Percentiles rank a stretch among this genome's conserved stretches.
Evolutionary conservation across 805 yeast genomes (phyloP).

Genomic region (Diddensiella transvaalensis): DNA sequence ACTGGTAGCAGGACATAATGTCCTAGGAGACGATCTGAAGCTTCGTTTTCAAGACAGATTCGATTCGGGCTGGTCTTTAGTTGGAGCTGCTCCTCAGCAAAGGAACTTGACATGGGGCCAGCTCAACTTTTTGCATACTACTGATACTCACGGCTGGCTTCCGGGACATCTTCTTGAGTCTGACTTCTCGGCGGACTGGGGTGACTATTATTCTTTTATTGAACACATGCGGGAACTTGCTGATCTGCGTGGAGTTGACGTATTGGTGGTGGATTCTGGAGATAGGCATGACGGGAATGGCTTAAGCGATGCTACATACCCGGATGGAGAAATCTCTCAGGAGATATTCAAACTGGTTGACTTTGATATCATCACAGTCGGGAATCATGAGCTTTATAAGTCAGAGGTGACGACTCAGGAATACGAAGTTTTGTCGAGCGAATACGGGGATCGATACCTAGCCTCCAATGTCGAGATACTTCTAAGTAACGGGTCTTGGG

Average conservation of each 20-base stretch:
- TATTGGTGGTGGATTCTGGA: slow-evolving; percentile 80
- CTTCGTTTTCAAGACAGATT: too few relatives aligned
- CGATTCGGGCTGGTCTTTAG: too few relatives aligned
- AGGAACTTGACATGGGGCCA: slow-evolving; percentile 66
- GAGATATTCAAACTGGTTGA: slow-evolving; percentile 58
- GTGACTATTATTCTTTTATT: slow-evolving; percentile 75
- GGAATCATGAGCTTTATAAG: slow-evolving; percentile 85
- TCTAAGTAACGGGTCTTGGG: slow-evolving; percentile 39
- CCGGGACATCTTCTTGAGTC: slow-evolving; percentile 82
- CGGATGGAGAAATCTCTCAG: slow-evolving; percentile 65
- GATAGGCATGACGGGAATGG: slow-evolving; percentile 97
- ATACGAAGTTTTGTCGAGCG: slow-evolving; percentile 53
- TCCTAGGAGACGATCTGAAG: too few relatives aligned
- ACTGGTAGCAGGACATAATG: neutral
- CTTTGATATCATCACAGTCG: slow-evolving; percentile 77
- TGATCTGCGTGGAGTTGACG: slow-evolving; percentile 49
- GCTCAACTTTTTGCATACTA: slow-evolving; percentile 84
- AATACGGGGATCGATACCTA: slow-evolving; percentile 59
- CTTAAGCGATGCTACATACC: slow-evolving; percentile 68
- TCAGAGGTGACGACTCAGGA: slow-evolving; percentile 65
- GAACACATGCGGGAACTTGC: slow-evolving; percentile 47
- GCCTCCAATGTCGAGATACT: slow-evolving; percentile 38
- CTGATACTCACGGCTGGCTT: slow-evolving; percentile 96
- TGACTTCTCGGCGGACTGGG: slow-evolving; percentile 85
- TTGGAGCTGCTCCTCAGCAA: too few relatives aligned